phyloP scores from a whole-genome alignment of 2,329 filamentous ascomycete species.

The Lecanoromycetidae sp. region DNA sequence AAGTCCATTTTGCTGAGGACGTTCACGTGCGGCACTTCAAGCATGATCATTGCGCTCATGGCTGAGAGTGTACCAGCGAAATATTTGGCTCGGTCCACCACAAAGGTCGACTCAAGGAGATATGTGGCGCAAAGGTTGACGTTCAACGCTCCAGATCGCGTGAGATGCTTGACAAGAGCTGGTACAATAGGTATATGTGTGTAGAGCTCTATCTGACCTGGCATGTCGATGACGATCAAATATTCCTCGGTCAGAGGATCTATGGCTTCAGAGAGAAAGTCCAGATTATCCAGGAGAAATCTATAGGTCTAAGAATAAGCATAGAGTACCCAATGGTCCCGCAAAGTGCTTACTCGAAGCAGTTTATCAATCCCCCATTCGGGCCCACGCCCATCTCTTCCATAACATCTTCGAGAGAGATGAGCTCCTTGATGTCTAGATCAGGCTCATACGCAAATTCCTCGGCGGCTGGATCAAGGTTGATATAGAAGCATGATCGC shows the following conservation, averaged over 20 bases:
- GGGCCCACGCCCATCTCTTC: slow-evolving; percentile 80
- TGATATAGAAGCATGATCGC: slow-evolving; percentile 94
- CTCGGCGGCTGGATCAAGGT: slow-evolving; percentile 93
- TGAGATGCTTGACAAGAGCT: slow-evolving; percentile 68
- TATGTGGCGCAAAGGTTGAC: slow-evolving; percentile 89
- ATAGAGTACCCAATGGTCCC: not conserved
- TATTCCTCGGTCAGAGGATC: slow-evolving; percentile 86
- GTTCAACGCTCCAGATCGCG: slow-evolving; percentile 66
- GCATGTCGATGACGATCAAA: slow-evolving; percentile 96
- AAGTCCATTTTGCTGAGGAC: slow-evolving; percentile 97
- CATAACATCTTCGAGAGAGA: slow-evolving; percentile 91
- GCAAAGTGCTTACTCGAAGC: slow-evolving; percentile 52
- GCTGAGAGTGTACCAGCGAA: slow-evolving; percentile 90
- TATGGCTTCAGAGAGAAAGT: slow-evolving; percentile 76
- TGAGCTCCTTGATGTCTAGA: slow-evolving; percentile 89
- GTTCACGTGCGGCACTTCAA: slow-evolving; percentile 93
- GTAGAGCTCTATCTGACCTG: slow-evolving; percentile 96
- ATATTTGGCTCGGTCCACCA: slow-evolving; percentile 92
- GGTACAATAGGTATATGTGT: slow-evolving; percentile 92
- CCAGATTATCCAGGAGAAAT: slow-evolving; percentile 84
- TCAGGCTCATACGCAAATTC: slow-evolving; percentile 83
- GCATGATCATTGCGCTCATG: slow-evolving; percentile 98
- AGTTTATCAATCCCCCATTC: slow-evolving; percentile 89
- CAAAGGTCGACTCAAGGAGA: slow-evolving; percentile 87
- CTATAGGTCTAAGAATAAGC: slow-evolving; percentile 15